Conservation (phyloP, 306 rosid genomes). For the Hylodesmum podocarpum region DNA sequence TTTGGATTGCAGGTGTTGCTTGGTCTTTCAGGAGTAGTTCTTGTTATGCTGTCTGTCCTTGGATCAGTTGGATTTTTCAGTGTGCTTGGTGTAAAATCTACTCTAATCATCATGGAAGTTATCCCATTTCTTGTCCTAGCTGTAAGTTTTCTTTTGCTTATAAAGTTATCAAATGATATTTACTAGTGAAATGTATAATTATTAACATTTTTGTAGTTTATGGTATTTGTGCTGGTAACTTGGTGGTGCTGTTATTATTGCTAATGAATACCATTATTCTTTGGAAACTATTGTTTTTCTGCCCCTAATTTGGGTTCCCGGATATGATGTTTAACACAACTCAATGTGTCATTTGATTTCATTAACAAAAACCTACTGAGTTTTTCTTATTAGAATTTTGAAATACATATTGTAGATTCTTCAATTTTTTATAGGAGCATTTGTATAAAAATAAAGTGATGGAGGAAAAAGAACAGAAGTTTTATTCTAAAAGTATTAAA, state of each 20-base stretch:
- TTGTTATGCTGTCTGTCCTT: conserved; percentile 92
- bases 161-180: conserved; percentile 8
- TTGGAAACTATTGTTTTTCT: background rate
- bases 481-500: background rate
- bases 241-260: background rate
- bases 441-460: background rate
- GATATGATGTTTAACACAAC: background rate
- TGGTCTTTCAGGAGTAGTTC: conserved; percentile 92
- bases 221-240: background rate
- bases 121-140: conserved; percentile 98
- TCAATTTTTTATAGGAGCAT: background rate
- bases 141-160: conserved; percentile 59
- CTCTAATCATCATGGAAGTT: conserved; percentile 97
- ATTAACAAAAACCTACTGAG: background rate
- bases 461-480: background rate
- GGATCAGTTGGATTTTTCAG: conserved; percentile 95
- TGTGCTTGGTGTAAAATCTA: conserved; percentile 89
- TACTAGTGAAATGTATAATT: background rate
- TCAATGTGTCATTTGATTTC: background rate
- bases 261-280: background rate
- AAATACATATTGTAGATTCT: background rate
- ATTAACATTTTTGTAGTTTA: background rate
- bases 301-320: background rate
- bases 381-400: background rate
- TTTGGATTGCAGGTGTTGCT: conserved; percentile 73